These are phyloP conservation scores for Arthromyces matolae DNA, from an alignment of 768 basidiomycete species.

Conservation along the genomic window DNA sequence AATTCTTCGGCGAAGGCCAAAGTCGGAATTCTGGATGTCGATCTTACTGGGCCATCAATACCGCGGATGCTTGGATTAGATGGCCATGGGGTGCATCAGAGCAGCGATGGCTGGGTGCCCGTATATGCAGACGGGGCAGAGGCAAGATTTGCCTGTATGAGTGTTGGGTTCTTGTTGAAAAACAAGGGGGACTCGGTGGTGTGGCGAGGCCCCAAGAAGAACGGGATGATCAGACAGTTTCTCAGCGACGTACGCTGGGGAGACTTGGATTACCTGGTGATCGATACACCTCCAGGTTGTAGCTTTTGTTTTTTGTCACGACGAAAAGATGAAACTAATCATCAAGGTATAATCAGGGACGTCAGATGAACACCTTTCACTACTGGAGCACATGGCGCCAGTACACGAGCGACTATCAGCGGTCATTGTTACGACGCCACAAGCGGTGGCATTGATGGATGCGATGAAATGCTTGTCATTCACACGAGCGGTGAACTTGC, in stretches of 20 bases:
- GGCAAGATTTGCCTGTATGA: constrained; percentile 88
- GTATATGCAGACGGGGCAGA: constrained; percentile 86
- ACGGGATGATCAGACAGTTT: constrained; percentile 97
- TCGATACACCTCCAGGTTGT: constrained; percentile 96
- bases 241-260: constrained; percentile 94
- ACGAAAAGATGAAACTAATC: constrained; percentile 13
- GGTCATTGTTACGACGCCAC: constrained; percentile 94
- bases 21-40: constrained; percentile 90
- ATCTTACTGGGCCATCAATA: constrained; percentile 92
- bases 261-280: constrained; percentile 85
- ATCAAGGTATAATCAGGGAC: constrained; percentile 60
- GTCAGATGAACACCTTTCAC: constrained; percentile 95
- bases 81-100: constrained; percentile 84
- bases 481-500: constrained; percentile 81
- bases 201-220: constrained; percentile 98
- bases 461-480: constrained; percentile 96
- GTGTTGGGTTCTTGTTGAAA: constrained; percentile 91
- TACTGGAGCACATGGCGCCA: constrained; percentile 90
- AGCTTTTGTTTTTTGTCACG: constrained; percentile 15
- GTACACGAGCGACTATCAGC: constrained; percentile 74
- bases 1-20: constrained; percentile 59
- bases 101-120: constrained; percentile 95
- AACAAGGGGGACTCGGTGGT: constrained; percentile 91
- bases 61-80: constrained; percentile 94
- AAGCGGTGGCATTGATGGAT: constrained; percentile 93